Conservation (phyloP, 2,329 filamentous ascomycete genomes). For the Scopulariopsis brevicaulis region DNA sequence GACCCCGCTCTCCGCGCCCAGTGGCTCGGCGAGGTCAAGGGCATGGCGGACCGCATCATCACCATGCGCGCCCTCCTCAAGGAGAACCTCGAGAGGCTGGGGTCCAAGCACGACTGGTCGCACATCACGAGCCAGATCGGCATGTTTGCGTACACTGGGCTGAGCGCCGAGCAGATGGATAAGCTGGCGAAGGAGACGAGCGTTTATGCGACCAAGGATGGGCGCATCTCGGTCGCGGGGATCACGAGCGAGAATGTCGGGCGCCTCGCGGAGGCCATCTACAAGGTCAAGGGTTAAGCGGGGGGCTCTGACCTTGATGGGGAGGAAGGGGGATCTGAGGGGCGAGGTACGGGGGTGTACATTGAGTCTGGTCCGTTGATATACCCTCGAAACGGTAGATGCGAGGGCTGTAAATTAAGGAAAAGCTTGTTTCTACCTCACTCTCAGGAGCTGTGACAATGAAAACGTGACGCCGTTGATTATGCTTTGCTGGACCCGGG, state of each 20-base stretch:
- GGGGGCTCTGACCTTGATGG: background rate
- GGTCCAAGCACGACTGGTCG: slow-evolving; percentile 95
- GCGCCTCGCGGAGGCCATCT: slow-evolving; percentile 73
- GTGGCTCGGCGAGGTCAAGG: slow-evolving; percentile 95
- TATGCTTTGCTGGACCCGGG: background rate
- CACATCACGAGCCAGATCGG: slow-evolving; percentile 98
- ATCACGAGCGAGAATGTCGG: slow-evolving; percentile 73
- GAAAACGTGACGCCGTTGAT: background rate
- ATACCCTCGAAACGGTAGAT: background rate
- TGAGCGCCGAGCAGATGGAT: slow-evolving; percentile 87
- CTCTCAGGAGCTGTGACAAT: background rate
- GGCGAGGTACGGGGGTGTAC: background rate
- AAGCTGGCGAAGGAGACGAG: slow-evolving; percentile 87
- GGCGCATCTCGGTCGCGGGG: slow-evolving; percentile 75
- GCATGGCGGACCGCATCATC: slow-evolving; percentile 98
- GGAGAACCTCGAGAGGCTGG: slow-evolving; percentile 87
- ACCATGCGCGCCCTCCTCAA: slow-evolving; percentile 92
- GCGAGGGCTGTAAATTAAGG: background rate
- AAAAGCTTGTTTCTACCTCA: background rate
- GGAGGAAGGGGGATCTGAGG: background rate
- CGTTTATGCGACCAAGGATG: slow-evolving; percentile 93
- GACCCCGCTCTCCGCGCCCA: slow-evolving; percentile 75
- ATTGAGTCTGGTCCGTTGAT: background rate
- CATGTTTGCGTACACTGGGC: slow-evolving; percentile 98
- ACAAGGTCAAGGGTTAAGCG: slow-evolving; percentile 62